phyloP scores from a whole-genome alignment of 2,329 filamentous ascomycete genomes.

The Phyllosticta capitalensis region DNA sequence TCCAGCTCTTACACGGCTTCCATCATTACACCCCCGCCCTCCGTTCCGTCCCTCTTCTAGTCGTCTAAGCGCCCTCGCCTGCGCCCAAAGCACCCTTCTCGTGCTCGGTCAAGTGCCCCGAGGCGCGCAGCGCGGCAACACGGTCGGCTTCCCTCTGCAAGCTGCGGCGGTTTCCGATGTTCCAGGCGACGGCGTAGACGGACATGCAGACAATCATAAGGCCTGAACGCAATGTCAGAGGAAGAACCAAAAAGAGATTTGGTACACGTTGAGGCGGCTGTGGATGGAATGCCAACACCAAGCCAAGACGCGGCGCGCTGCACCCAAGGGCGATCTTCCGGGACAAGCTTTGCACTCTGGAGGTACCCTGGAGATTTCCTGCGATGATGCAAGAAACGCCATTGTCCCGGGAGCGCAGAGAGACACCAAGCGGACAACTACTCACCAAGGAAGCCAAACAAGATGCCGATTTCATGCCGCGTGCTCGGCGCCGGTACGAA shows the following conservation, averaged over 20 bases:
- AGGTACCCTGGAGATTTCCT: no score
- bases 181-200: constrained; percentile 16
- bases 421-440: not conserved
- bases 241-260: not conserved
- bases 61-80: not conserved
- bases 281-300: not conserved
- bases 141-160: constrained; percentile 15
- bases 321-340: not conserved
- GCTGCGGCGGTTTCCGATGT: constrained; percentile 15
- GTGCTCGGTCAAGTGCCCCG: constrained; percentile 13
- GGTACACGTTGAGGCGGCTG: no score
- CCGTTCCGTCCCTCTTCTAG: not conserved
- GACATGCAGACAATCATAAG: constrained; percentile 18
- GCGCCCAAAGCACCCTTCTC: constrained; percentile 4
- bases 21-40: not conserved
- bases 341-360: no score
- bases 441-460: constrained; percentile 19
- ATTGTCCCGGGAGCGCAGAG: no score
- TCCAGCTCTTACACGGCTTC: not conserved
- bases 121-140: constrained; percentile 14
- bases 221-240: constrained; percentile 1
- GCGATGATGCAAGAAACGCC: no score
- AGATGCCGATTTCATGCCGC: constrained; percentile 18
- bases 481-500: constrained; percentile 15
- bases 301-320: not conserved